phyloP scores from a whole-genome alignment of 305 asterid species.

The Euphrasia arctica region DNA sequence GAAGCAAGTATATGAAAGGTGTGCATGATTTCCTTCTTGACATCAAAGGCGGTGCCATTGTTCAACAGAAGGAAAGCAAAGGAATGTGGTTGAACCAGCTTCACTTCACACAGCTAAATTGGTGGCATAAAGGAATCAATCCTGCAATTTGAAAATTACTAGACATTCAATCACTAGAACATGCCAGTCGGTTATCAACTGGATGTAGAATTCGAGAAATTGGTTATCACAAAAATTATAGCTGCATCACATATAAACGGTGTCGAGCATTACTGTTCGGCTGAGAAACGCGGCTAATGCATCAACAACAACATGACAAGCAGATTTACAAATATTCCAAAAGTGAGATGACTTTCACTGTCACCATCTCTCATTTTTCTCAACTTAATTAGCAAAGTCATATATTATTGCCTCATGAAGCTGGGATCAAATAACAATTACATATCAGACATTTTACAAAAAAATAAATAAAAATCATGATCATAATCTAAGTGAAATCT shows the following conservation, averaged over 20 bases:
- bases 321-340: neutral
- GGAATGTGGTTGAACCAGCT: slow-evolving; percentile 34
- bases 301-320: slow-evolving; percentile 5
- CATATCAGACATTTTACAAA: neutral
- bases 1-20: slow-evolving; percentile 40
- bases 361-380: slow-evolving; percentile 13
- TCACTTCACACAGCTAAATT: slow-evolving; percentile 28
- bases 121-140: slow-evolving; percentile 25
- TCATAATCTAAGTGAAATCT: neutral
- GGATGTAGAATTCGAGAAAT: neutral
- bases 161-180: slow-evolving; percentile 5
- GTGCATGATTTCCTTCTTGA: slow-evolving; percentile 46
- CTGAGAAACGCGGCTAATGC: slow-evolving; percentile 2
- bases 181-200: neutral
- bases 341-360: slow-evolving; percentile 9
- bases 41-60: slow-evolving; percentile 58
- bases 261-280: neutral
- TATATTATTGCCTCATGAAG: slow-evolving; percentile 6
- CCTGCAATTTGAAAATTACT: slow-evolving; percentile 31
- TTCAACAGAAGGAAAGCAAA: slow-evolving; percentile 37
- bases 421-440: slow-evolving; percentile 1
- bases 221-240: no score
- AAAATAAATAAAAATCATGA: no score
- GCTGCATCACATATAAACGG: no score
- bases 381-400: neutral